These are phyloP conservation scores for Gossypium lobatum DNA, from an alignment of 441 rosid genomes.

Conservation along the genomic window DNA sequence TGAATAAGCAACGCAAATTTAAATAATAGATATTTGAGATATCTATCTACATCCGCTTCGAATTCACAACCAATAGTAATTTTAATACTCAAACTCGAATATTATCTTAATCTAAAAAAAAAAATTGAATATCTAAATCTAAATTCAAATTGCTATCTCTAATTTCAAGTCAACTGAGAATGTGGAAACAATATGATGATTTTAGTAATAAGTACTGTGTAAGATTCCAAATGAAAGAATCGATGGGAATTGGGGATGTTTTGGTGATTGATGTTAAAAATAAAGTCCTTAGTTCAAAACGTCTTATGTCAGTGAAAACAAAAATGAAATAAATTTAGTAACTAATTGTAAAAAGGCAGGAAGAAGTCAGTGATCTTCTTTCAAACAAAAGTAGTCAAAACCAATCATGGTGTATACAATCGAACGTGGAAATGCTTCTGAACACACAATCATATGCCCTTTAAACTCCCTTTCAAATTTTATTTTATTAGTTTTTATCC, in stretches of 20 bases:
- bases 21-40: too few species aligned
- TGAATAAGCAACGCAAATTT: too few species aligned
- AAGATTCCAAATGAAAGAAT: slow-evolving; percentile 6
- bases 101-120: too few species aligned
- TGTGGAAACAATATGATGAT: not conserved
- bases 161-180: not conserved
- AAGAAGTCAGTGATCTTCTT: slow-evolving; percentile 38
- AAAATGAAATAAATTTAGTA: not conserved
- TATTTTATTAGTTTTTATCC: too few species aligned
- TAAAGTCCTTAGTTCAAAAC: not conserved
- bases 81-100: too few species aligned
- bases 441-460: slow-evolving; percentile 38
- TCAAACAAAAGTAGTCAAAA: slow-evolving; percentile 62
- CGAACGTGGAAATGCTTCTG: slow-evolving; percentile 63
- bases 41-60: too few species aligned
- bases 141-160: too few species aligned
- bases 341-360: not conserved
- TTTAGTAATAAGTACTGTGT: not conserved
- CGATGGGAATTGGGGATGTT: not conserved
- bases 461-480: slow-evolving; percentile 10
- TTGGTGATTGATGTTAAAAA: not conserved
- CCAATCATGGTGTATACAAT: slow-evolving; percentile 66
- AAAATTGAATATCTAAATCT: too few species aligned
- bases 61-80: too few species aligned
- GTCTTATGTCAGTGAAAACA: slow-evolving; percentile 20